Conservation (phyloP, 176 grass and related monocot genomes). For the Puccinellia tenuiflora region DNA sequence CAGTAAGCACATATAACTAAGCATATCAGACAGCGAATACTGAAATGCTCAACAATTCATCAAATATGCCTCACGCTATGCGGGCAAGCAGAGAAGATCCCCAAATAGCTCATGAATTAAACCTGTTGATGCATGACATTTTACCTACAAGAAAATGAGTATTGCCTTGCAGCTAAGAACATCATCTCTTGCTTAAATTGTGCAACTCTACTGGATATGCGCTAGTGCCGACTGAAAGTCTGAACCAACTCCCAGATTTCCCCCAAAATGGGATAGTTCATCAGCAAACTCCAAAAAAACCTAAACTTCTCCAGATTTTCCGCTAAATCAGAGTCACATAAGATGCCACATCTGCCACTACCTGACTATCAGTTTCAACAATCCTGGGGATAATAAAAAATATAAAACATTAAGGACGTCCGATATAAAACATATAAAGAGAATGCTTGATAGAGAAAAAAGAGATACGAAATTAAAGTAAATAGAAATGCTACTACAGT, state of each 20-base stretch:
- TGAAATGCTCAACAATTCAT: not conserved
- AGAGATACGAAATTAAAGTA: not conserved
- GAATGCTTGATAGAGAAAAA: not conserved
- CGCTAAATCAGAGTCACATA: not conserved
- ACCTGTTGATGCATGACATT: not conserved
- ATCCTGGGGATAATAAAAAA: not conserved
- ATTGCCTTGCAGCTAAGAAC: not conserved
- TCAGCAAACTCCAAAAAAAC: not conserved
- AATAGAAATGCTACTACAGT: not conserved
- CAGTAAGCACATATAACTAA: not conserved
- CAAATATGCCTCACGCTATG: not conserved
- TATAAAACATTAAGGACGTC: not conserved
- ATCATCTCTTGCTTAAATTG: not conserved
- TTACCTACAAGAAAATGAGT: not conserved
- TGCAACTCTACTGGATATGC: not conserved
- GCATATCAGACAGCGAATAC: not conserved
- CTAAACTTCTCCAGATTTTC: not conserved
- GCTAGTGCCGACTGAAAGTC: not conserved
- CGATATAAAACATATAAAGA: not conserved
- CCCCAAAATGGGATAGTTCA: not conserved
- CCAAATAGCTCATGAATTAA: not conserved
- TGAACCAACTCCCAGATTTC: not conserved
- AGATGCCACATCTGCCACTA: not conserved
- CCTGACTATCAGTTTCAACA: not conserved
- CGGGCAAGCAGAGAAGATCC: no score